Evolutionary conservation across 345 rosid species (phyloP).

Genomic region (Odontarrhena argentea): DNA sequence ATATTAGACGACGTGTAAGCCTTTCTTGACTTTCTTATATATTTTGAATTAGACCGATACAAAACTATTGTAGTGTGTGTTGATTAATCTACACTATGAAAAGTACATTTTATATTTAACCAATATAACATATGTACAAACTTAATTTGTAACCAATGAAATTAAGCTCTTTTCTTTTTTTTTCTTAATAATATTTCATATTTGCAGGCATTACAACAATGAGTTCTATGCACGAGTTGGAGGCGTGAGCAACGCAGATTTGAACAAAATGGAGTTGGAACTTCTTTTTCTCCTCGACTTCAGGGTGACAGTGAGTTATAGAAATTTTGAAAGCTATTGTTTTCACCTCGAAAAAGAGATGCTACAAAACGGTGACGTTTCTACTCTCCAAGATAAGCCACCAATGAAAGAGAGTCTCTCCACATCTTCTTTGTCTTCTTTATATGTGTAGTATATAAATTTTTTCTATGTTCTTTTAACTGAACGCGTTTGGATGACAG

Average conservation of each 20-base stretch:
- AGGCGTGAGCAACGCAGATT: constrained; percentile 79
- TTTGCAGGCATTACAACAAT: constrained; percentile 73
- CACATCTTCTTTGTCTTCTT: constrained; percentile 19
- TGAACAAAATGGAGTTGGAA: constrained; percentile 79
- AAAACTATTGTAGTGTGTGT: not conserved
- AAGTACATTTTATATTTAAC: not conserved
- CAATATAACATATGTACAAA: not conserved
- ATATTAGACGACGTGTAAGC: constrained; percentile 87
- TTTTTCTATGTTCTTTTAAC: not conserved
- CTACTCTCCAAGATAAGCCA: not conserved
- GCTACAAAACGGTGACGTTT: constrained; percentile 36
- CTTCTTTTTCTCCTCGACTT: constrained; percentile 82
- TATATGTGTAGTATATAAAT: not conserved
- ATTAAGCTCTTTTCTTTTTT: constrained; percentile 2
- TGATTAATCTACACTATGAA: not conserved
- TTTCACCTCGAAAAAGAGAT: constrained; percentile 69
- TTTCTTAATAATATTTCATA: not conserved
- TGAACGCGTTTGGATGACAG: constrained; percentile 25
- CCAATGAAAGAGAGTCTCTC: constrained; percentile 15
- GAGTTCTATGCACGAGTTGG: constrained; percentile 81
- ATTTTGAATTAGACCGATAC: not conserved
- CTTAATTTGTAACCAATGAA: not conserved
- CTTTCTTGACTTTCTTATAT: constrained; percentile 29
- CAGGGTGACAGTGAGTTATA: constrained; percentile 54
- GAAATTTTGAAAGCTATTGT: constrained; percentile 78